Base-by-base conservation (phyloP, 2,329 filamentous ascomycete species). In the Exophiala spinifera region DNA sequence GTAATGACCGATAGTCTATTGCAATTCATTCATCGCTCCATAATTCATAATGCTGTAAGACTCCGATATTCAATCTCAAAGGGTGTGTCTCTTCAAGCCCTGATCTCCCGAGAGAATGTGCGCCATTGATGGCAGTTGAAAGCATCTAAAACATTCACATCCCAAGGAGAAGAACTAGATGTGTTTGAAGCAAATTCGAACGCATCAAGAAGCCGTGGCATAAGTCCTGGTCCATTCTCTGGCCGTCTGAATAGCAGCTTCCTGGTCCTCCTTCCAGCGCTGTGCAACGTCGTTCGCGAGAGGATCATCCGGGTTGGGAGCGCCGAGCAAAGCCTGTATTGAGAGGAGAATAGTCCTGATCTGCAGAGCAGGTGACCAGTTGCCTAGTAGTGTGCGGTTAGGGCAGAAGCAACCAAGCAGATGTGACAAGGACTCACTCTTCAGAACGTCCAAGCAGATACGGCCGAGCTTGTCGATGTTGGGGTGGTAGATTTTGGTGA, bases 401-500 rank as follows among this genome's bases (percentile, higher is more conserved):
- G 42, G 11, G 14, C 8, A 44, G 11, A 17, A 6, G n/a, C 5
- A 6, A n/a, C 5, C 15, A 23, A 21, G 8, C 17, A 28, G 17
- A 44, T 45, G 23, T 34, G 14, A 23, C 11, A 17, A 19, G 13
- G 21, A 65, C 82, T 64, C 77, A 95, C 94, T 96, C 79, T 99
- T 99, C 54, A 99, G 76, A 31, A 99, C 94, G 70, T 99, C 94
- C 46, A 99, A 77, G 70, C 95, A 99, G 74, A 99, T 99, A 57
- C 94, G 88, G 57, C 94, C 94, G 1, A 99, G 84, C 74, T 95
- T 95, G 72, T 99, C 94, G 65, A 99, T 96, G 72, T 99, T 99
- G 49, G 94, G 94, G 72, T 99, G 95, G 75, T 97, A 99, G 72
- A 99, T 97, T 76, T 96, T 96, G 65, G 95, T 99, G 48, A 99